Evolutionary conservation across 306 rosid species (phyloP), one percentile per base, ranked within the genome.

Genomic region (Astragalus membranaceus): DNA sequence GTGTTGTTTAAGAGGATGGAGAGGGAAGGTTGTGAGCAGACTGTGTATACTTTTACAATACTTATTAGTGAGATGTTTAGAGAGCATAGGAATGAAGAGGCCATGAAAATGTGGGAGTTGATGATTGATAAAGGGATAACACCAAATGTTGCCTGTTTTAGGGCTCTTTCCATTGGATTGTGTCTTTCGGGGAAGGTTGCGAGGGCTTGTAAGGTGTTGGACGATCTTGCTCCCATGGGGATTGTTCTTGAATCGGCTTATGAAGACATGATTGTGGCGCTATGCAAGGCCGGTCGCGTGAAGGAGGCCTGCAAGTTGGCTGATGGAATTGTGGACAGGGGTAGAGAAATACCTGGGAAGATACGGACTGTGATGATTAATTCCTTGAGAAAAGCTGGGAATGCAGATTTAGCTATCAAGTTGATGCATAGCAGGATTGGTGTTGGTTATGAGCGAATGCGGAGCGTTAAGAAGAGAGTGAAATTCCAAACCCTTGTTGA

Each of bases 261-360:
- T 70, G 98, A 89, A 64, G 96, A 89, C 54, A 92, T 92, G 98
- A 81, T 92, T 78, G 81, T 77, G 35, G 89, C 72, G 47, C 60
- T 89, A 78, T 91, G 95, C 81, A 94, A 87, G 77, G 96, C 86
- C 0, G 84, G 92, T 11, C 91, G 92, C 6, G 59, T 87, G 71
- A 90, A 80, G 83, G 98, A 86, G 74, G 96, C 97, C 16, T 94
- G 97, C 87, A 91, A 91, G 54, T 81, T 94, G 78, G 96, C 99
- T 5, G 97, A 94, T 78, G 99, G 97, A 41, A 80, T 91, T 72
- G 95, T 89, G 69, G 96, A 89, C 42, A 79, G 96, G 69, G 97
- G 97, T 5, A 77, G 96, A 83, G 96, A 94, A 81, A 84, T 87
- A 72, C 97, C 97, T 0, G 96, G 97, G 51, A 89, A 73, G 73